Evolutionary conservation across 495 filamentous ascomycete species (phyloP), one percentile per base, ranked within the genome.

Genomic region (Penicillium cataractarum): DNA sequence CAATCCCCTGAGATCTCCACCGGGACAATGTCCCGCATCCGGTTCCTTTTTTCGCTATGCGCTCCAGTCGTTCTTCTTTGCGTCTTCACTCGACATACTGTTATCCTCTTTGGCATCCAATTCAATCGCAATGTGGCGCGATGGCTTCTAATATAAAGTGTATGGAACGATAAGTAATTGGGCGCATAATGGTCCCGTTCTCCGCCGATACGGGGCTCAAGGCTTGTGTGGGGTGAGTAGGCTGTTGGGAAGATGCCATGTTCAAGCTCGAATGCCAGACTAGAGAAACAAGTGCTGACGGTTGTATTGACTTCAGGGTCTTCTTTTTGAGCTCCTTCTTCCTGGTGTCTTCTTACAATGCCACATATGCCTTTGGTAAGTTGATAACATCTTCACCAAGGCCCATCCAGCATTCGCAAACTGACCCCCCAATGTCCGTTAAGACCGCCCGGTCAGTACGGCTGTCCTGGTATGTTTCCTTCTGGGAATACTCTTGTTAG

Each of bases 281-380:
- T 26, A 32, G 19, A 42, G 10, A 54, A 7, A 39, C 2, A 9
- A 6, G 2, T 58, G 26, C 57, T 65, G 32, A 71, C 57, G 29
- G 58, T 64, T 40, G 39, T 33, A 55, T 37, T 53, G 19, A 37
- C 4, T 57, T 10, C 61, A 80, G 78, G 33, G 66, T 66, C 29
- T 80, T 80, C 51, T 56, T 79, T 55, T 35, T 78, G 9, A 73
- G 69, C 55, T 76, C 72, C 49, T 65, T 71, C 17, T 74, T 78
- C 55, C 67, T 80, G 7, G 58, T 67, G 19, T 68, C 74, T 13
- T 74, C 76, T 12, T 75, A 79, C 44, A 68, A 68, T 51, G 71
- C 76, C 39, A 79, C 75, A 17, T 80, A 73, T 51, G 76, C 72
- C 56, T 80, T 79, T 63, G 78, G 78, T 80, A 57, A 63, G 75